Percentiles rank a stretch among this genome's conserved stretches.
phyloP scores from a whole-genome alignment of 2,329 filamentous ascomycete genomes.

The Aspergillus uvarum region DNA sequence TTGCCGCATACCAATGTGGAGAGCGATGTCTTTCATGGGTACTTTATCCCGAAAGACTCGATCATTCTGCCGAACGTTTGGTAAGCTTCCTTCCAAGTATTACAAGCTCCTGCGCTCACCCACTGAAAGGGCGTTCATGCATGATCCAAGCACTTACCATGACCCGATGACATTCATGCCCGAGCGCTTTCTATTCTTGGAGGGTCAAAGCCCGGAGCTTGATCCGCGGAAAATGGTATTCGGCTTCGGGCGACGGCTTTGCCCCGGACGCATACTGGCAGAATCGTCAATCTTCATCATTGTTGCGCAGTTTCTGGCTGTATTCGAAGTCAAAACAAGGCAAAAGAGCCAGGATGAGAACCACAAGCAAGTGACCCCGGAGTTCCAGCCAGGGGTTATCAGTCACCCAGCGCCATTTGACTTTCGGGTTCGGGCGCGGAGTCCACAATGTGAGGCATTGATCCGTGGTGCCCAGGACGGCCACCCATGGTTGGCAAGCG shows the following conservation, averaged over 20 bases:
- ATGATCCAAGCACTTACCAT: not conserved
- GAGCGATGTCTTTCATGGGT: conserved; percentile 9
- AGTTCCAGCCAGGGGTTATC: not conserved
- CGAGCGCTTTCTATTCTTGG: not conserved
- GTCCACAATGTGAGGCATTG: not conserved
- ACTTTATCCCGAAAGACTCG: conserved; percentile 8
- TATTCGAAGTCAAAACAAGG: not conserved
- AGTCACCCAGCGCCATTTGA: not conserved
- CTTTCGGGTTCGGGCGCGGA: not conserved
- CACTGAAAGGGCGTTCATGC: not conserved
- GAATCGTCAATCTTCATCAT: not conserved
- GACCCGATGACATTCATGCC: not conserved
- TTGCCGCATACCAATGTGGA: conserved; percentile 7
- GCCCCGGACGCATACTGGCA: not conserved
- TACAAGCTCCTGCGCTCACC: not conserved
- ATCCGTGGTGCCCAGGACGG: not conserved
- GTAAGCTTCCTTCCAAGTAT: not conserved
- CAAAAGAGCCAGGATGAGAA: not conserved
- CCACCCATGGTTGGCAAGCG: not conserved
- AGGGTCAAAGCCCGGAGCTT: not conserved
- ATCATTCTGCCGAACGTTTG: conserved; percentile 15
- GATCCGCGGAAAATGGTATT: not conserved
- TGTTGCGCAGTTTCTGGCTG: not conserved
- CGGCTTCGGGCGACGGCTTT: not conserved
- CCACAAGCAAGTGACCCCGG: not conserved